Evolutionary conservation across 305 asterid species (phyloP).

Genomic region (Fraxinus albicans): DNA sequence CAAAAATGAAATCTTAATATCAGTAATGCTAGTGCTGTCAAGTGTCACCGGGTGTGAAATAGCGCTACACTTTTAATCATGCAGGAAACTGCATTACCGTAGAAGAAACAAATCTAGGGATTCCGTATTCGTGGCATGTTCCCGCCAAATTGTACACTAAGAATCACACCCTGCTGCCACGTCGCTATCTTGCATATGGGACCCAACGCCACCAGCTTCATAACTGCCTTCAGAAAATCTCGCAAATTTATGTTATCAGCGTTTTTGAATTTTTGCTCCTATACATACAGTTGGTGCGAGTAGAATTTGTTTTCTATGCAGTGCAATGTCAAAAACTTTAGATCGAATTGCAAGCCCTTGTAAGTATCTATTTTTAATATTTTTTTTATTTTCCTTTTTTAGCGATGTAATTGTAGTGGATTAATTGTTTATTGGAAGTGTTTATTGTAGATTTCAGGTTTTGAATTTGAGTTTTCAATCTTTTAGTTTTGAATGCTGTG

Average conservation of each 20-base stretch:
- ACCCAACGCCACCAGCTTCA: slow-evolving; percentile 27
- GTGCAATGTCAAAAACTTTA: slow-evolving; percentile 31
- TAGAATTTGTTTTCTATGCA: not conserved
- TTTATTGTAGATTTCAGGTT: not conserved
- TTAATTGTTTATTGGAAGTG: slow-evolving; percentile 1
- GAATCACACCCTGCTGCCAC: slow-evolving; percentile 27
- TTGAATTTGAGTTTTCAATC: not conserved
- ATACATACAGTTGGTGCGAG: not conserved
- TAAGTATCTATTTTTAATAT: slow-evolving; percentile 23
- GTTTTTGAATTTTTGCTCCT: slow-evolving; percentile 6
- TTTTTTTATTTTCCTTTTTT: not conserved
- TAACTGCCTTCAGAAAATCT: slow-evolving; percentile 20
- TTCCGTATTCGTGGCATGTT: slow-evolving; percentile 33
- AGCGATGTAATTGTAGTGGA: not conserved
- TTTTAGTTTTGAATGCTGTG: not conserved
- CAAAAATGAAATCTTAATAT: too few relatives aligned
- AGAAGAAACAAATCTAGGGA: not conserved
- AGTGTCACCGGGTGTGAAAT: too few relatives aligned
- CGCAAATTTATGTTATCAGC: not conserved
- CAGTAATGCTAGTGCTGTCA: too few relatives aligned
- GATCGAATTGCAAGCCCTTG: slow-evolving; percentile 40
- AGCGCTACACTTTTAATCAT: too few relatives aligned
- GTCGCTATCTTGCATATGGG: slow-evolving; percentile 22
- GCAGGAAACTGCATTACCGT: too few relatives aligned
- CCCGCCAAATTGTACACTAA: slow-evolving; percentile 45